These are phyloP conservation scores for Microbotryomycetes sp. DNA, from an alignment of 1,284 basidiomycete genomes.

Conservation along the genomic window DNA sequence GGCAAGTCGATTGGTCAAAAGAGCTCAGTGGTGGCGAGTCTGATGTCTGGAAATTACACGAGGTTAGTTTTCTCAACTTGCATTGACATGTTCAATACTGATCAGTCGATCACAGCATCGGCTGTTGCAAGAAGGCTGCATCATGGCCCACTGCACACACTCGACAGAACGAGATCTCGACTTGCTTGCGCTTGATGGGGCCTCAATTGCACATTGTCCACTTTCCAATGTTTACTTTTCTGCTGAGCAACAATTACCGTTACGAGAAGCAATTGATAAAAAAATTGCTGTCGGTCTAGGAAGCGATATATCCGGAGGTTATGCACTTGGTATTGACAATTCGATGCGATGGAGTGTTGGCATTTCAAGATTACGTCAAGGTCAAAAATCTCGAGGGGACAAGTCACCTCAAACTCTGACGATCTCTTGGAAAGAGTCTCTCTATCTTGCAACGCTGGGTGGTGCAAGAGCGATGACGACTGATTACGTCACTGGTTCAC, in stretches of 20 bases:
- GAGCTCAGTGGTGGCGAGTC: conserved; percentile 47
- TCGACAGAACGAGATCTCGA: conserved; percentile 51
- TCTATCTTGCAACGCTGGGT: conserved; percentile 71
- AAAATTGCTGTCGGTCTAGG: conserved; percentile 68
- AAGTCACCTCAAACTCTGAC: conserved; percentile 39
- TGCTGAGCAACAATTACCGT: conserved; percentile 56
- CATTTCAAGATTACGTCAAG: conserved; percentile 64
- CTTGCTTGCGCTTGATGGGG: conserved; percentile 51
- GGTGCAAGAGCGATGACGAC: conserved; percentile 63
- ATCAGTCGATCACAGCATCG: conserved; percentile 45
- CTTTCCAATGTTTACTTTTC: conserved; percentile 81
- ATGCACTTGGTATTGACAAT: conserved; percentile 64
- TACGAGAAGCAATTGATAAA: conserved; percentile 62
- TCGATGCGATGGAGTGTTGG: conserved; percentile 70
- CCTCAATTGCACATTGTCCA: conserved; percentile 73
- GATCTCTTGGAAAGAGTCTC: conserved; percentile 69
- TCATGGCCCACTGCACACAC: conserved; percentile 82
- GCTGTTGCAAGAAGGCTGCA: conserved; percentile 57
- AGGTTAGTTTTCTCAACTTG: conserved; percentile 46
- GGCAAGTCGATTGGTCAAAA: conserved; percentile 64
- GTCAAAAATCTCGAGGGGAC: conserved; percentile 35
- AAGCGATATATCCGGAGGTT: conserved; percentile 77
- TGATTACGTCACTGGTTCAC: conserved; percentile 48
- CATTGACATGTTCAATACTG: neutral
- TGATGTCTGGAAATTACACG: conserved; percentile 66